Conservation (phyloP, 2,329 filamentous ascomycete species). For the Samsoniella hepiali region DNA sequence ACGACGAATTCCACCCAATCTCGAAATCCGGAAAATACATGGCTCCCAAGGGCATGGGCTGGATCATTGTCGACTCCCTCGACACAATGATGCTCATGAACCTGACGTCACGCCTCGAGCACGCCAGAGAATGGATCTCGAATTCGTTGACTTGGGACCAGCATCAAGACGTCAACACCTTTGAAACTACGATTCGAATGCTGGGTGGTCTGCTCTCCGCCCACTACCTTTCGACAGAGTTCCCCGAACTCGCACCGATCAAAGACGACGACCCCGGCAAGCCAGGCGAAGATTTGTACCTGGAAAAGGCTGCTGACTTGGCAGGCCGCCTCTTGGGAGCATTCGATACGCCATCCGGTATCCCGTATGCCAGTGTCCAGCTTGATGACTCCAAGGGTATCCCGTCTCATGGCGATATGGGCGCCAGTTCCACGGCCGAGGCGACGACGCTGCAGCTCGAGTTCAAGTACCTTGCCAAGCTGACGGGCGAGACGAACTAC, state of each 20-base stretch:
- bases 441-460: slow-evolving; percentile 90
- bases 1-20: slow-evolving; percentile 83
- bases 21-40: slow-evolving; percentile 78
- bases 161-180: slow-evolving; percentile 93
- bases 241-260: slow-evolving; percentile 74
- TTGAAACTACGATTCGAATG: slow-evolving; percentile 98
- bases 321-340: slow-evolving; percentile 83
- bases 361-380: slow-evolving; percentile 90
- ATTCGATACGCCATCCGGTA: slow-evolving; percentile 80
- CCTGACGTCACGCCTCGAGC: slow-evolving; percentile 75
- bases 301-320: slow-evolving; percentile 92
- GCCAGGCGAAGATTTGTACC: slow-evolving; percentile 83
- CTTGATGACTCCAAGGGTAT: slow-evolving; percentile 73
- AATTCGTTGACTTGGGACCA: slow-evolving; percentile 81
- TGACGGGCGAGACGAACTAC: slow-evolving; percentile 88
- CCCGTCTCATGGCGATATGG: slow-evolving; percentile 76
- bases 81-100: slow-evolving; percentile 99
- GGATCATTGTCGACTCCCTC: slow-evolving; percentile 95
- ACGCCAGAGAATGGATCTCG: slow-evolving; percentile 86
- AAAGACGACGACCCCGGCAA: slow-evolving; percentile 67
- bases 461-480: slow-evolving; percentile 92
- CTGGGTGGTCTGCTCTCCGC: slow-evolving; percentile 88
- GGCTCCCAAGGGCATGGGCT: slow-evolving; percentile 84
- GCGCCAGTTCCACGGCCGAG: slow-evolving; percentile 91
- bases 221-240: slow-evolving; percentile 86